phyloP scores from a whole-genome alignment of 139 green algal species.

The Auxenochlorella pyrenoidosa region DNA sequence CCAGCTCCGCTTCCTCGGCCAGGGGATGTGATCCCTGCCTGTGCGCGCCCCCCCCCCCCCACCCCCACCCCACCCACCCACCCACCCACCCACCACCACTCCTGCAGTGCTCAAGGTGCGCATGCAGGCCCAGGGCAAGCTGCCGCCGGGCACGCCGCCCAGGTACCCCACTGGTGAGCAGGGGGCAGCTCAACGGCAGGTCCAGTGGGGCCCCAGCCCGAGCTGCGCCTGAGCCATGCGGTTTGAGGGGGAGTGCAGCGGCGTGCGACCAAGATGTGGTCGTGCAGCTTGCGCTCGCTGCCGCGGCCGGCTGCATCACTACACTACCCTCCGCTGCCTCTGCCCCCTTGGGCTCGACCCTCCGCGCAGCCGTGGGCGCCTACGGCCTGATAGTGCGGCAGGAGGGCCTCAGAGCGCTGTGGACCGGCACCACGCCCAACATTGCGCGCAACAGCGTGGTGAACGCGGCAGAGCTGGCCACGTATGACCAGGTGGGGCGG shows the following conservation, averaged over 20 bases:
- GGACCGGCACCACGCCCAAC: conserved; percentile 95
- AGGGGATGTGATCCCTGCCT: too few species aligned
- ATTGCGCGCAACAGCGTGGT: conserved; percentile 96
- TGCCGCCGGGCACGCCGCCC: conserved; percentile 71
- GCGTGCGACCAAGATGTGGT: too few species aligned
- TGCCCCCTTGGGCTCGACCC: too few species aligned
- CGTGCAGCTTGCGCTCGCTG: too few species aligned
- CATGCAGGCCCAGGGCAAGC: conserved; percentile 94
- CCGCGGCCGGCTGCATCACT: too few species aligned
- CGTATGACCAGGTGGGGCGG: conserved; percentile 88
- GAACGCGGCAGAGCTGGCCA: conserved; percentile 96
- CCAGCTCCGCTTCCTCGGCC: too few species aligned
- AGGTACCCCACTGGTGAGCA: conserved; percentile 77
- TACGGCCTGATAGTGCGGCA: conserved; percentile 91
- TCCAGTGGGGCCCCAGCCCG: too few species aligned
- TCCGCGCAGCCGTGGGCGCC: conserved; percentile 70
- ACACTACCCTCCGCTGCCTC: too few species aligned
- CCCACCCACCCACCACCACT: background rate
- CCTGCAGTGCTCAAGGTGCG: conserved; percentile 90
- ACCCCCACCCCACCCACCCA: conserved; percentile 71
- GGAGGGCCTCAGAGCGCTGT: conserved; percentile 90
- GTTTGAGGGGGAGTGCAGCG: too few species aligned
- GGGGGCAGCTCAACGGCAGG: too few species aligned
- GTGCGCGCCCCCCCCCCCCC: conserved; percentile 75
- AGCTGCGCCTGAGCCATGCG: too few species aligned